Conservation (phyloP, 495 filamentous ascomycete species). For the Lichenothelia convexa region DNA sequence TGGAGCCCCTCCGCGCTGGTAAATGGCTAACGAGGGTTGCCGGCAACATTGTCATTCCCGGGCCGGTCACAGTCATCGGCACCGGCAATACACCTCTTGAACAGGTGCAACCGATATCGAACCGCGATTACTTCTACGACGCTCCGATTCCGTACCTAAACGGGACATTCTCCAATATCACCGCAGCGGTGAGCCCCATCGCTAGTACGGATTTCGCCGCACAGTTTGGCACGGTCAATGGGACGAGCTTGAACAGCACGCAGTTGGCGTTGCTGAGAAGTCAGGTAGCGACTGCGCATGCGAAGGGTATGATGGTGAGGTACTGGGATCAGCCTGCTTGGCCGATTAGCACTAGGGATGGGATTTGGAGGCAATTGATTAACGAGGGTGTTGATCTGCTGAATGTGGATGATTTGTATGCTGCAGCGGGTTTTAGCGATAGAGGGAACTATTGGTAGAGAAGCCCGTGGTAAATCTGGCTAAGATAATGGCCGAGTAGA, state of each 20-base stretch:
- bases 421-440: slow-evolving; percentile 22
- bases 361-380: slow-evolving; percentile 18
- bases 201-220: slow-evolving; percentile 13
- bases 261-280: slow-evolving; percentile 18
- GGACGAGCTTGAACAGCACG: slow-evolving; percentile 13
- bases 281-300: slow-evolving; percentile 23
- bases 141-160: slow-evolving; percentile 32
- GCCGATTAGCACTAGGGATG: slow-evolving; percentile 21
- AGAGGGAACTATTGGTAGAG: no score
- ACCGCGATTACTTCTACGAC: slow-evolving; percentile 46
- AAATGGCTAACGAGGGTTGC: slow-evolving; percentile 19
- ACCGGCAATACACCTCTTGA: slow-evolving; percentile 21
- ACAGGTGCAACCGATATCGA: slow-evolving; percentile 28
- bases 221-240: slow-evolving; percentile 21
- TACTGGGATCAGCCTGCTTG: slow-evolving; percentile 24
- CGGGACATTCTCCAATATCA: slow-evolving; percentile 24
- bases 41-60: slow-evolving; percentile 10
- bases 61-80: slow-evolving; percentile 21
- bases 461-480: no score
- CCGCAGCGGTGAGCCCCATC: slow-evolving; percentile 13
- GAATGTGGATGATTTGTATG: slow-evolving; percentile 25
- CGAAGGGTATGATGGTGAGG: slow-evolving; percentile 17
- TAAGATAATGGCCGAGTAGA: no score
- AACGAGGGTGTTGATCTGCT: slow-evolving; percentile 21
- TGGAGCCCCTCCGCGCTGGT: slow-evolving; percentile 14